These are phyloP conservation scores for Fusarium sarcochroum DNA, from an alignment of 2,329 filamentous ascomycete species.

Conservation along the genomic window DNA sequence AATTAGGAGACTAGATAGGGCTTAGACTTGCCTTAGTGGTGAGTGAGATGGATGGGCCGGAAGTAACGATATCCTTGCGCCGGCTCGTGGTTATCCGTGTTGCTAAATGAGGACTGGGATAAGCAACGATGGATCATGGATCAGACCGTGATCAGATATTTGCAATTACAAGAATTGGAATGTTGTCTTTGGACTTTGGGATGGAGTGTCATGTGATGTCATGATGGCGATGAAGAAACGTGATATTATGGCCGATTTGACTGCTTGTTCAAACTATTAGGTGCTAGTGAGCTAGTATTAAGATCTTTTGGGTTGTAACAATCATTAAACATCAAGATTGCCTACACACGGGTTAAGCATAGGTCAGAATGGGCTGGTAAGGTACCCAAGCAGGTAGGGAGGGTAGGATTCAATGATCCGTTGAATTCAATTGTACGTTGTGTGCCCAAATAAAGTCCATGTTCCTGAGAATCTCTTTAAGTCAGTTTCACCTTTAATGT, in stretches of 20 bases:
- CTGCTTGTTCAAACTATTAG: neutral
- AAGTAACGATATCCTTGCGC: slow-evolving; percentile 1
- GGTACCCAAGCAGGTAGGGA: neutral
- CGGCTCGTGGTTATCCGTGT: slow-evolving; percentile 14
- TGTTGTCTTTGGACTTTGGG: neutral
- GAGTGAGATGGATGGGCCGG: neutral
- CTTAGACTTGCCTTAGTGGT: slow-evolving; percentile 19
- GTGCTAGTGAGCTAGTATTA: neutral
- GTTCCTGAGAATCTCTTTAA: neutral
- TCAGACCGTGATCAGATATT: neutral
- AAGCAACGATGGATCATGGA: neutral
- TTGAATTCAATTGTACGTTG: neutral
- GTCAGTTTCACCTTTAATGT: neutral
- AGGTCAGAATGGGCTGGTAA: neutral
- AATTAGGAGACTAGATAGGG: slow-evolving; percentile 14
- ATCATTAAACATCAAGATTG: neutral
- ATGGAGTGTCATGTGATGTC: neutral
- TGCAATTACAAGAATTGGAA: neutral
- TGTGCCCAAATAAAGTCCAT: neutral
- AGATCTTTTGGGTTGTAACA: neutral
- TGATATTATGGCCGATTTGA: neutral
- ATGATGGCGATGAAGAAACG: neutral
- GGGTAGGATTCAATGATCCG: neutral
- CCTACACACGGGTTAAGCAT: neutral
- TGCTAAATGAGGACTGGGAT: slow-evolving; percentile 14